Conservation (phyloP, 2,329 filamentous ascomycete genomes). For the Madurella mycetomatis region DNA sequence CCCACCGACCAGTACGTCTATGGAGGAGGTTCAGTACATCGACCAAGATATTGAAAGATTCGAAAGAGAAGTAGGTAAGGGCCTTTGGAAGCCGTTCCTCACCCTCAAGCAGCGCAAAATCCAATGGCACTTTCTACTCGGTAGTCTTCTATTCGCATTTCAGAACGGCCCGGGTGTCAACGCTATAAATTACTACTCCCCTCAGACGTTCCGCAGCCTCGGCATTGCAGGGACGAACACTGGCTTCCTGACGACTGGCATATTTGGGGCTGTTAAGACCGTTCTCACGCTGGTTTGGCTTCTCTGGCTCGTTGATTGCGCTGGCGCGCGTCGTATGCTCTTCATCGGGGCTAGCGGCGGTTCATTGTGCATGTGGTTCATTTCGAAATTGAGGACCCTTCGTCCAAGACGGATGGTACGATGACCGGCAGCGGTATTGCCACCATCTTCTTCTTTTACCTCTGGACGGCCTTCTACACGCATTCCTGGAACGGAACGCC, state of each 20-base stretch:
- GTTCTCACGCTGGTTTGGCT: constrained; percentile 64
- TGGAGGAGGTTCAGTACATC: constrained; percentile 68
- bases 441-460: constrained; percentile 68
- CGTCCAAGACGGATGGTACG: constrained; percentile 28
- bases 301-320: constrained; percentile 61
- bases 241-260: constrained; percentile 59
- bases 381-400: constrained; percentile 48
- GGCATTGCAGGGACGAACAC: constrained; percentile 44
- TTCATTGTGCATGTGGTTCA: constrained; percentile 61
- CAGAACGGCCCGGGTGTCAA: constrained; percentile 77
- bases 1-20: constrained; percentile 59
- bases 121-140: constrained; percentile 68
- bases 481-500: constrained; percentile 69
- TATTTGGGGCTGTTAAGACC: constrained; percentile 75
- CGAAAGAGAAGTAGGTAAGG: constrained; percentile 57
- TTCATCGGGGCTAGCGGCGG: constrained; percentile 58
- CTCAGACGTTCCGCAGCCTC: constrained; percentile 59
- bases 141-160: constrained; percentile 70
- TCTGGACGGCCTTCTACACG: constrained; percentile 70
- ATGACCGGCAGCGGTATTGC: constrained; percentile 45
- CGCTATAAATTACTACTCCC: constrained; percentile 71
- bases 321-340: constrained; percentile 53
- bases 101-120: constrained; percentile 53
- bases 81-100: constrained; percentile 71
- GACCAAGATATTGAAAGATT: constrained; percentile 66